Conservation (phyloP, 768 basidiomycete species). For the Mycena sanguinolenta region DNA sequence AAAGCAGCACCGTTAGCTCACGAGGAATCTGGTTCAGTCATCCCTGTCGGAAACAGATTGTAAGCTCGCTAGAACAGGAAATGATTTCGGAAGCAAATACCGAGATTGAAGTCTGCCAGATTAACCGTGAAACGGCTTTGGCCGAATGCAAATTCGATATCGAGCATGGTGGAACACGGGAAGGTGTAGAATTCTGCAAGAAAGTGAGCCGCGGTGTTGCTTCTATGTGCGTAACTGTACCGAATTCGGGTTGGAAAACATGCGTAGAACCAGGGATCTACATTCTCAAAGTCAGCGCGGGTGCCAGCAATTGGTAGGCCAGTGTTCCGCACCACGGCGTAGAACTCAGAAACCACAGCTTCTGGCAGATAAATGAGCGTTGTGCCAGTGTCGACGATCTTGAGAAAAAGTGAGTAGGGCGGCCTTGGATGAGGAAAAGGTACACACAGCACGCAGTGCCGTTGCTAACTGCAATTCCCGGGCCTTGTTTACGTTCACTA, state of each 20-base stretch:
- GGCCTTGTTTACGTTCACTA: slow-evolving; percentile 41
- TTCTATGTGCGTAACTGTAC: slow-evolving; percentile 39
- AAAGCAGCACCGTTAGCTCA: background rate
- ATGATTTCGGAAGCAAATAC: slow-evolving; percentile 36
- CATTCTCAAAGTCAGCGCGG: background rate
- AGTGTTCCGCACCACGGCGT: slow-evolving; percentile 51
- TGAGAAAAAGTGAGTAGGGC: background rate
- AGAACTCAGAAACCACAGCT: slow-evolving; percentile 58
- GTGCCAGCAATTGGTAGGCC: background rate
- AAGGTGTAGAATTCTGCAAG: slow-evolving; percentile 64
- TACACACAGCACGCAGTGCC: slow-evolving; percentile 54
- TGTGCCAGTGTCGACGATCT: slow-evolving; percentile 81
- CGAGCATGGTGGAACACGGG: slow-evolving; percentile 58
- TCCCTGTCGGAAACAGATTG: slow-evolving; percentile 39
- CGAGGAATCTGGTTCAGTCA: background rate
- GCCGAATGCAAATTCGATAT: slow-evolving; percentile 61
- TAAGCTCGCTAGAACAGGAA: background rate
- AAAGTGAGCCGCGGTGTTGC: background rate
- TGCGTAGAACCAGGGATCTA: slow-evolving; percentile 65
- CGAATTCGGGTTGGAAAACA: slow-evolving; percentile 58
- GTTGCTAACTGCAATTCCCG: slow-evolving; percentile 35
- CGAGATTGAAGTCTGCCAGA: slow-evolving; percentile 69
- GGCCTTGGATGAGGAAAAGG: background rate
- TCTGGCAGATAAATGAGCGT: slow-evolving; percentile 73
- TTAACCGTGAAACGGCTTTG: slow-evolving; percentile 56